Percentiles rank a stretch among this genome's conserved stretches.
These are phyloP conservation scores for Solanum chilense DNA, from an alignment of 257 asterid genomes.

Conservation along the genomic window DNA sequence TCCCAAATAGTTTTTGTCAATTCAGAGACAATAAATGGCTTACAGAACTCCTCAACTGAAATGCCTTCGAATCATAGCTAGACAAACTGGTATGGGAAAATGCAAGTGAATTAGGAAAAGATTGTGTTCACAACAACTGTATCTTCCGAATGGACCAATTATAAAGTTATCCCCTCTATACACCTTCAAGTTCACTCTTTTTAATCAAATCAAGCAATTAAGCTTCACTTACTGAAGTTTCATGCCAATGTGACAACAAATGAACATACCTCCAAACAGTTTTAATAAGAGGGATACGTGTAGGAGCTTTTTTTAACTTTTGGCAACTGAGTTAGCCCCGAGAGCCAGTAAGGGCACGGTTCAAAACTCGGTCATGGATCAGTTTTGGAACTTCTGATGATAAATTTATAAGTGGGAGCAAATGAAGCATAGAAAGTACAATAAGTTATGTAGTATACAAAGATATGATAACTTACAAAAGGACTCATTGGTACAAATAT, in stretches of 20 bases:
- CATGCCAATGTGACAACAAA: neutral
- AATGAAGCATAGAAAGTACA: neutral
- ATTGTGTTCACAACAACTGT: neutral
- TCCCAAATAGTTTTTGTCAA: neutral
- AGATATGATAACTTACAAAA: neutral
- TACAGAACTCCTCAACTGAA: neutral
- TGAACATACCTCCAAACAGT: neutral
- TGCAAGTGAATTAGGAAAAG: neutral
- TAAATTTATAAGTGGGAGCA: neutral
- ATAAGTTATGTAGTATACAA: neutral
- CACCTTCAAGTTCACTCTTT: neutral
- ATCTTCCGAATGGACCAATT: neutral
- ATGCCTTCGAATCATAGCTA: neutral
- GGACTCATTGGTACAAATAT: neutral
- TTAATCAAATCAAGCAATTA: neutral
- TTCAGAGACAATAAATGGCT: neutral
- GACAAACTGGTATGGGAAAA: neutral
- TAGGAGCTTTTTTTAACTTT: neutral
- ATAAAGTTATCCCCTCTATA: neutral
- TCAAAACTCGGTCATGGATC: neutral
- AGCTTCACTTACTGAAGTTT: neutral
- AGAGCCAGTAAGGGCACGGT: neutral
- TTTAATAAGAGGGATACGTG: neutral
- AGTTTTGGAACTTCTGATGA: neutral
- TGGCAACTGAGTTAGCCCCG: neutral